Evolutionary conservation across 768 basidiomycete species (phyloP).

Genomic region (Agaricus subrufescens): DNA sequence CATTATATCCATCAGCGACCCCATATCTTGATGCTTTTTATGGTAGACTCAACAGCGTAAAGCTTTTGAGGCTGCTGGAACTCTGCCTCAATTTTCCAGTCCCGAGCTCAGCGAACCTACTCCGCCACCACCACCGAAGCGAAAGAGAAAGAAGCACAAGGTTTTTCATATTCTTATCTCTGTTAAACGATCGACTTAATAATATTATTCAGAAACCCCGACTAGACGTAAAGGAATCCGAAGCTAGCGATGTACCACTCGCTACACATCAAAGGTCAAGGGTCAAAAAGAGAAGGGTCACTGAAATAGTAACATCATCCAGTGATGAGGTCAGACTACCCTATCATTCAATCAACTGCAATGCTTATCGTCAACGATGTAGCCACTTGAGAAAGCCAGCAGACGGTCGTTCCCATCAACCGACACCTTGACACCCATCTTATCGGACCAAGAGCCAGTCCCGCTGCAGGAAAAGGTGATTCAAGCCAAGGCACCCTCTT

Average conservation of each 20-base stretch:
- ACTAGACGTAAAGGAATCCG: neutral
- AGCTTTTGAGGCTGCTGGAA: neutral
- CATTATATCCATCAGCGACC: neutral
- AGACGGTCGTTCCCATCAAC: neutral
- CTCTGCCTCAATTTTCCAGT: neutral
- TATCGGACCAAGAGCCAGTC: neutral
- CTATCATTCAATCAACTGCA: neutral
- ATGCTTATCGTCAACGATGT: neutral
- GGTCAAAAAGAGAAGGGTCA: neutral
- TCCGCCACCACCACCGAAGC: neutral
- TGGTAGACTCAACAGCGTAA: conserved; percentile 1
- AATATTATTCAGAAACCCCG: neutral
- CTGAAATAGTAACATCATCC: neutral
- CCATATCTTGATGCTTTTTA: neutral
- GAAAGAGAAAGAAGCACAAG: neutral
- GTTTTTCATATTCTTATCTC: neutral
- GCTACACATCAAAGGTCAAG: neutral
- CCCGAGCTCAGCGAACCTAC: neutral
- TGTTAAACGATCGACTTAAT: no score
- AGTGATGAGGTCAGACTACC: conserved; percentile 5
- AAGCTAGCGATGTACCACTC: conserved; percentile 7
- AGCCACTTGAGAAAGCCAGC: neutral
- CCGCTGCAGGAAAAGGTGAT: neutral
- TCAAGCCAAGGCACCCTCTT: neutral
- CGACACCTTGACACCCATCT: neutral